Conservation (phyloP, 148 eudicot species). For the Rhododendron griersonianum region DNA sequence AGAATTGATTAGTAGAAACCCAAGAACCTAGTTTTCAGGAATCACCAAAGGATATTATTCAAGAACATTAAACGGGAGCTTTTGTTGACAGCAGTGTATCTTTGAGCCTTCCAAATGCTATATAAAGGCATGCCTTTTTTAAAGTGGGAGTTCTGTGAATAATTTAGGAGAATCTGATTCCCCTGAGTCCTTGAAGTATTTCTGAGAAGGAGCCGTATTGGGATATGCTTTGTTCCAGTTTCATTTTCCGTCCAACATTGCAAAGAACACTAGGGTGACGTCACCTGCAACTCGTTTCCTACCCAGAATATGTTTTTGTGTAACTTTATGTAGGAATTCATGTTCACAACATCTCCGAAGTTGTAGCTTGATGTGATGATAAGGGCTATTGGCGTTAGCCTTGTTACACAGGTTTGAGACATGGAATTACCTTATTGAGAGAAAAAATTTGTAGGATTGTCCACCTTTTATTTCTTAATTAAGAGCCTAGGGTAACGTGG, state of each 20-base stretch:
- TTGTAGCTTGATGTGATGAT: neutral
- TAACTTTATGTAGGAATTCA: neutral
- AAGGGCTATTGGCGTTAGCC: neutral
- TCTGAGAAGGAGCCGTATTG: neutral
- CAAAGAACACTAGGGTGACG: no score
- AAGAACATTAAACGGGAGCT: neutral
- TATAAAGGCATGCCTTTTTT: neutral
- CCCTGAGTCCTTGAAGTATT: neutral
- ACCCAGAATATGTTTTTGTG: neutral
- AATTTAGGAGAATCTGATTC: neutral
- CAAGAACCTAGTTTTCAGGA: neutral
- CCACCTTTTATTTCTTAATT: neutral
- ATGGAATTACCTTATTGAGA: neutral
- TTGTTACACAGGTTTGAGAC: neutral
- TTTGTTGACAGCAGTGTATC: neutral
- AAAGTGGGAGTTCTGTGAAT: neutral
- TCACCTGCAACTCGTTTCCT: neutral
- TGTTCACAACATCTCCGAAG: neutral
- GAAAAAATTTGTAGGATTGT: neutral
- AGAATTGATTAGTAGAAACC: neutral
- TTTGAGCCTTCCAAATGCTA: neutral
- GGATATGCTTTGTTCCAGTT: neutral
- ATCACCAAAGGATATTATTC: neutral
- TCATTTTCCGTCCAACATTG: neutral
- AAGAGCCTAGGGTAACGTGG: neutral